Base-by-base conservation (phyloP, 345 rosid species). In the Euphorbia lathyris region DNA sequence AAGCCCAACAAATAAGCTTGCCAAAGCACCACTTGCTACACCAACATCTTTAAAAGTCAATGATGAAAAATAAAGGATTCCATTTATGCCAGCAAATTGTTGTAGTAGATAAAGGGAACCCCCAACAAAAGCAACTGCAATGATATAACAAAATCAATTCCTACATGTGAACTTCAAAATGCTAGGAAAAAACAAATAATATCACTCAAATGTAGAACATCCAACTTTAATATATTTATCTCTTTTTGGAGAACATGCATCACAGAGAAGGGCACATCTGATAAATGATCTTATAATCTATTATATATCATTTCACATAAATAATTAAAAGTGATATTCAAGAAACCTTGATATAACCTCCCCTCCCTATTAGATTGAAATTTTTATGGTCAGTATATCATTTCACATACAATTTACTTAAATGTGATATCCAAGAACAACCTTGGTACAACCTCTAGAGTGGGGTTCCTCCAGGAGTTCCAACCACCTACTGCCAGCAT, bases 81-180 rank as follows among this genome's bases (percentile, higher is more conserved):
- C 97, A 53, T 90, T 90, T 76, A 90, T 88, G 52, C 97, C 97
- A 4, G 94, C 94, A 76, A 90, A 87, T 74, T 90, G 97, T 76
- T 90, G 97, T 34, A 90, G 87, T 58, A 78, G 58, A 73, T 83
- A 90, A 64, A 90, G 92, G 58, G 85, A 73, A 66, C 92, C 92
- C 42, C 94, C 97, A 57, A 84, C 74, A 29, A 83, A 77, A 71
- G 88, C 87, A 83, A 83, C 97, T 88, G 90, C 83, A 86, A 56
- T 71, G 70, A 76, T 7, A 67, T 30, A 73, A 32, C 45, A 51
- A 61, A 20, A 52, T 56, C 52, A 67, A 58, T 10, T 5, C 20
- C 30, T 7, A 16, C 65, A 58, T 16, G 26, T 26, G 25, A 73
- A 23, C 30, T 30, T 43, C 12, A 5, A 20, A 29, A 29, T 58